Base-by-base conservation (phyloP, 495 filamentous ascomycete species). In the Monascus purpureus region DNA sequence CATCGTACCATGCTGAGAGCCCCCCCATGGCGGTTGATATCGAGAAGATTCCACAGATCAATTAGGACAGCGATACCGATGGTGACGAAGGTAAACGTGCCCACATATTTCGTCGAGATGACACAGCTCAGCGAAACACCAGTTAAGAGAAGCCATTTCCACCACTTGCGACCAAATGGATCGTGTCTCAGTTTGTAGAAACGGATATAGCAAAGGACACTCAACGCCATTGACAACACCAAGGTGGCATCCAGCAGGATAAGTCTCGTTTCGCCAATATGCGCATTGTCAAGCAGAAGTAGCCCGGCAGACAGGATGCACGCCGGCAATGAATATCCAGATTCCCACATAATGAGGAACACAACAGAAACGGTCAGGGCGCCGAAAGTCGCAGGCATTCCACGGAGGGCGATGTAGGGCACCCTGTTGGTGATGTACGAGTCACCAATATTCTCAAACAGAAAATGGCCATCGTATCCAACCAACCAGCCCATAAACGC, bases 311-410 rank as follows among this genome's bases (percentile, higher is more conserved):
- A 80, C 38, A 93, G 63, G 25, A 95, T 66, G 50, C 82, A 92
- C 32, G 90, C 92, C 3, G 90, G 90, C 13, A 99, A 63, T 25
- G 85, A 92, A 47, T 96, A 99, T 32, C 87, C 92, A 8, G 87
- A 94, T 59, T 99, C 90, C 90, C 90, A 96, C 90, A 99, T 99
- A 43, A 93, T 96, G 56, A 92, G 51, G 56, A 90, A 99, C 11
- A 84, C 77, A 13, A 87, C 81, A n/a, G 88, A 78, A 28, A 99
- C 84, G 1, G 92, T 96, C 40, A 96, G 59, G 31, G 92, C 76
- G 39, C 90, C 90, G 39, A 96, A 72, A 22, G 87, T 66, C 27
- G 90, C 90, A 8, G 90, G 92, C 73, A 99, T 73, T 19, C 86
- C 82, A 30, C 90, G 80, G 53, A 93, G 93, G 33, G 87, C 82